Base-by-base conservation (phyloP, 176 grass and related monocot genomes). In the Puya raimondii region DNA sequence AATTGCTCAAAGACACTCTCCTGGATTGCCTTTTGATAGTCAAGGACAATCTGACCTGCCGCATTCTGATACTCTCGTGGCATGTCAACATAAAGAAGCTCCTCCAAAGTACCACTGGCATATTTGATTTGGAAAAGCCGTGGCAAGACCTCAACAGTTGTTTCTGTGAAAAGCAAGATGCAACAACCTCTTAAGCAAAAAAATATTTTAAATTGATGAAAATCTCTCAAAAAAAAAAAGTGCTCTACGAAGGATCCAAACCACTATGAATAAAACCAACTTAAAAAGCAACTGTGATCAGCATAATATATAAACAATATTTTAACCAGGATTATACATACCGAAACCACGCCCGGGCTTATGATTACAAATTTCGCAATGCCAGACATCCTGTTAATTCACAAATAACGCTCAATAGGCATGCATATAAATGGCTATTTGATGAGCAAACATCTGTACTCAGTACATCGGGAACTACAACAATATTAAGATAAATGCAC, bases 1-100 rank as follows among this genome's bases (percentile, higher is more conserved):
- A 99, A 65, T 56, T 93, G 94, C 51, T 93, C 94, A 87, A 99
- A 99, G 42, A 99, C 87, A 80, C 84, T 99, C 80, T 99, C 94
- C 63, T 99, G 94, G 63, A 99, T 93, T 22, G 94, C 94, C 75
- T 99, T 99, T 4, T 86, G 72, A 80, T 99, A 99, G 82, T 99
- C 94, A 67, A 99, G 76, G 68, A 99, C 87, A 85, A 99, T 90
- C 78, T 99, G 89, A 50, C 94, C 87, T 49, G 87, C 84, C 67
- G 79, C 70, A 75, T 97, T 97, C 51, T 90, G 90, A 54, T 91
- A 97, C 47, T 97, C 94, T n/a, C 66, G 80, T 0, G 94, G 94
- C 94, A 97, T 97, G 73, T 97, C 94, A 70, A 97, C 82, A 80
- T 97, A 97, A 20, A 97, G 70, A 80, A 97, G 83, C 69, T 97